These are phyloP conservation scores for Gillenia trifoliata DNA, from an alignment of 306 rosid species.

Conservation along the genomic window DNA sequence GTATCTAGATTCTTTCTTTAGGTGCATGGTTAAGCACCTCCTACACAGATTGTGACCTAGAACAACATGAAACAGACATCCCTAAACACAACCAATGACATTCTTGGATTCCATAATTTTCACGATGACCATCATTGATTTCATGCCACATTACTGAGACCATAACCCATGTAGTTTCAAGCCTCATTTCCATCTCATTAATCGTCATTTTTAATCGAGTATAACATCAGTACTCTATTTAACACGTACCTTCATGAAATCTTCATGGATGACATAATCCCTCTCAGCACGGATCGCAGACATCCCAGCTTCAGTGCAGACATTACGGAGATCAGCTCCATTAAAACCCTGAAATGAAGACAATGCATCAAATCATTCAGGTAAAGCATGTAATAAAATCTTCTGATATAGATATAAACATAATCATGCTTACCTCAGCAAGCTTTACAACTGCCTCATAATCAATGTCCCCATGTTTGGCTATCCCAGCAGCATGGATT, in stretches of 20 bases:
- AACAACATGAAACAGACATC: not conserved
- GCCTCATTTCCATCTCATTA: not conserved
- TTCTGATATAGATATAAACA: not conserved
- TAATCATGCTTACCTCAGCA: slow-evolving; percentile 61
- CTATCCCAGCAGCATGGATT: slow-evolving; percentile 97
- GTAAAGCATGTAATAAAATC: not conserved
- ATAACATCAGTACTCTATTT: not conserved
- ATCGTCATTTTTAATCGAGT: not conserved
- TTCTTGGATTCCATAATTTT: not conserved
- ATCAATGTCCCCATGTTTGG: slow-evolving; percentile 96
- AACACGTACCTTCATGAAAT: slow-evolving; percentile 79
- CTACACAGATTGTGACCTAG: not conserved
- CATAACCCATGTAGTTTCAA: not conserved
- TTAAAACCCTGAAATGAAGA: slow-evolving; percentile 66
- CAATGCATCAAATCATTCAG: slow-evolving; percentile 4
- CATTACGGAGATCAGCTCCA: slow-evolving; percentile 94
- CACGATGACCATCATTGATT: not conserved
- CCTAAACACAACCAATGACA: not conserved
- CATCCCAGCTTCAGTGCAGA: slow-evolving; percentile 99
- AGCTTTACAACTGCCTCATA: slow-evolving; percentile 98
- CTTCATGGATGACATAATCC: slow-evolving; percentile 92
- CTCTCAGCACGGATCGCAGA: slow-evolving; percentile 96
- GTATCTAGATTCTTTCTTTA: not conserved
- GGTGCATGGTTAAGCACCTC: not conserved
- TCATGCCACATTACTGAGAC: not conserved